Evolutionary conservation across 2,329 filamentous ascomycete species (phyloP).

Genomic region (Esteya vermicola): DNA sequence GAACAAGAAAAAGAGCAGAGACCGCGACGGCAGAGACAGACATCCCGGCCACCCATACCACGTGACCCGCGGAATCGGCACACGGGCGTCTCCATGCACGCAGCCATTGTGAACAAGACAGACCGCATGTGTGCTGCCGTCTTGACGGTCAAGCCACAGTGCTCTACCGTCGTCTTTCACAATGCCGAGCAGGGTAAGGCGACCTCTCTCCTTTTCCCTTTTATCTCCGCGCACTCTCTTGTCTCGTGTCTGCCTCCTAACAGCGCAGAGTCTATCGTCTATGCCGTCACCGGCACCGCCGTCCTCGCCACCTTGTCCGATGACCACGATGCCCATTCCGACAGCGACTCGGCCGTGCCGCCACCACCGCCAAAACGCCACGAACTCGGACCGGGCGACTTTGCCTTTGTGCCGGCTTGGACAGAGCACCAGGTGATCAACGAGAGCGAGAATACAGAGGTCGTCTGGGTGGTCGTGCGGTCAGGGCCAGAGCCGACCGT

Average conservation of each 20-base stretch:
- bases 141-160: conserved; percentile 48
- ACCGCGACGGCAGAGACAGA: neutral
- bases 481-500: conserved; percentile 47
- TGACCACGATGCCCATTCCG: conserved; percentile 22
- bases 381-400: conserved; percentile 48
- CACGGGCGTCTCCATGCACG: conserved; percentile 12
- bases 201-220: neutral
- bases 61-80: neutral
- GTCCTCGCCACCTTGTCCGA: conserved; percentile 41
- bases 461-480: conserved; percentile 52
- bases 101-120: conserved; percentile 49
- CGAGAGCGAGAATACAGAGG: conserved; percentile 37
- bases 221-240: neutral
- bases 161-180: conserved; percentile 49
- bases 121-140: conserved; percentile 57
- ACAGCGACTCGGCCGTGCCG: conserved; percentile 23
- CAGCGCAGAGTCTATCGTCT: conserved; percentile 54
- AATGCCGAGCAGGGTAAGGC: conserved; percentile 50
- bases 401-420: conserved; percentile 55
- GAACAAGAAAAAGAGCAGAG: neutral
- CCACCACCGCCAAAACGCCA: conserved; percentile 34
- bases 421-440: conserved; percentile 59
- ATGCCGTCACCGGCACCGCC: conserved; percentile 47
- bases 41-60: neutral
- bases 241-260: neutral